Percentiles rank a stretch among this genome's conserved stretches.
phyloP scores from a whole-genome alignment of 148 eudicot species.

The Limonium bicolor region DNA sequence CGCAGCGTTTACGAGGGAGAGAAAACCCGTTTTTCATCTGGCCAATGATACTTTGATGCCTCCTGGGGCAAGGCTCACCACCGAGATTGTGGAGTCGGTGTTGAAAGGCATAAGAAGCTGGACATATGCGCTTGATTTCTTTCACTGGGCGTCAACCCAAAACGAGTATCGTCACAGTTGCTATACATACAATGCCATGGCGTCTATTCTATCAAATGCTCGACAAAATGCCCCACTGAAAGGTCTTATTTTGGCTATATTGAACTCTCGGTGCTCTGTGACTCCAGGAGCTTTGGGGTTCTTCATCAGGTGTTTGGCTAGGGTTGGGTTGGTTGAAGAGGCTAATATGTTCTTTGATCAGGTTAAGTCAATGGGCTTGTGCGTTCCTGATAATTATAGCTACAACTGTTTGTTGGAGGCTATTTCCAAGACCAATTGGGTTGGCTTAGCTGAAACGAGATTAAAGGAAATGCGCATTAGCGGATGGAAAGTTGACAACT shows the following conservation, averaged over 20 bases:
- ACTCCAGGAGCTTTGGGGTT: constrained; percentile 60
- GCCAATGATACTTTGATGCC: constrained; percentile 10
- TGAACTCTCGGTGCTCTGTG: constrained; percentile 24
- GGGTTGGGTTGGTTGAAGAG: constrained; percentile 44
- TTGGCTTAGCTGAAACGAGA: constrained; percentile 36
- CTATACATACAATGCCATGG: constrained; percentile 64
- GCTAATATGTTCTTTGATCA: constrained; percentile 57
- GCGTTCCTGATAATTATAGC: constrained; percentile 41
- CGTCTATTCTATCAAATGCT: constrained; percentile 56
- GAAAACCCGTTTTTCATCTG: constrained; percentile 11
- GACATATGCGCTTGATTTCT: constrained; percentile 43
- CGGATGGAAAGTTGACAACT: constrained; percentile 46
- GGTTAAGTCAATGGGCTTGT: constrained; percentile 26
- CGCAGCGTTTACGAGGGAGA: constrained; percentile 30
- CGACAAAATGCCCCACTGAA: constrained; percentile 70
- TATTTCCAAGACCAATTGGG: constrained; percentile 28
- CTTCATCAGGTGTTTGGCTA: constrained; percentile 61
- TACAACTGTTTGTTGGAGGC: constrained; percentile 67
- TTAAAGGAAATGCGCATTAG: constrained; percentile 48
- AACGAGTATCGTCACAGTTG: constrained; percentile 45
- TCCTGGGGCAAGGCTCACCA: constrained; percentile 30
- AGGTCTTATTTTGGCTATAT: constrained; percentile 15
- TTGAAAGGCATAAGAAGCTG: constrained; percentile 32
- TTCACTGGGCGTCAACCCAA: constrained; percentile 53
- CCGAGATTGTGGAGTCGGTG: constrained; percentile 42